Conservation (phyloP, 306 rosid species). For the Cicer cuneatum region DNA sequence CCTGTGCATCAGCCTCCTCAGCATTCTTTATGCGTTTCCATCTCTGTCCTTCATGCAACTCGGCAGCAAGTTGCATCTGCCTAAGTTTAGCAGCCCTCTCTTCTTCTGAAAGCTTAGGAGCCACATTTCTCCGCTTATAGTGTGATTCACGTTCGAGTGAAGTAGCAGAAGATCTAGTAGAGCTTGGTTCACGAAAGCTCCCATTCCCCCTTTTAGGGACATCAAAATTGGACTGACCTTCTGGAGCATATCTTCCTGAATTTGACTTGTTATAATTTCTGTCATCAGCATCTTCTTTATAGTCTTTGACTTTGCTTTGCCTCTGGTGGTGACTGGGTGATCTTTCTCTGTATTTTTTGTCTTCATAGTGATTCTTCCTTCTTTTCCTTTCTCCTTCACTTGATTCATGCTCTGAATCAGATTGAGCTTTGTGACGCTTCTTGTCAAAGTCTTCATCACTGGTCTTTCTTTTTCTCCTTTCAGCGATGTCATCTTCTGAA, state of each 20-base stretch:
- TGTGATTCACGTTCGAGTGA: conserved; percentile 51
- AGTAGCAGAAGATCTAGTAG: conserved; percentile 42
- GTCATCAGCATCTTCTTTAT: conserved; percentile 42
- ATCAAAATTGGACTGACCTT: conserved; percentile 47
- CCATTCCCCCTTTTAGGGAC: conserved; percentile 46
- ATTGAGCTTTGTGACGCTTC: conserved; percentile 39
- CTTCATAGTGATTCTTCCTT: not conserved
- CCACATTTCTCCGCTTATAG: conserved; percentile 59
- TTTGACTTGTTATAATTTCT: conserved; percentile 57
- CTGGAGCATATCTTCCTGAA: conserved; percentile 49
- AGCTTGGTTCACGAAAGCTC: conserved; percentile 47
- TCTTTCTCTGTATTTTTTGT: conserved; percentile 43
- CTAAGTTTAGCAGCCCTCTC: conserved; percentile 82
- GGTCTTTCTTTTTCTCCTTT: conserved; percentile 53
- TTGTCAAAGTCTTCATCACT: conserved; percentile 44
- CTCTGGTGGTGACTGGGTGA: conserved; percentile 50
- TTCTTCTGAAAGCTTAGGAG: conserved; percentile 81
- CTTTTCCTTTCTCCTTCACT: conserved; percentile 46
- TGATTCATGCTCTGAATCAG: conserved; percentile 46
- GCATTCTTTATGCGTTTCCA: conserved; percentile 93
- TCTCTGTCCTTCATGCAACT: conserved; percentile 91
- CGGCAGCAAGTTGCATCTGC: conserved; percentile 95
- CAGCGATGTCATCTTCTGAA: conserved; percentile 59
- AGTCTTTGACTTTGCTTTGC: conserved; percentile 46
- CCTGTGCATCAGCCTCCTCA: conserved; percentile 72